Conservation (phyloP, 257 asterid species). For the Capsicum chinense region DNA sequence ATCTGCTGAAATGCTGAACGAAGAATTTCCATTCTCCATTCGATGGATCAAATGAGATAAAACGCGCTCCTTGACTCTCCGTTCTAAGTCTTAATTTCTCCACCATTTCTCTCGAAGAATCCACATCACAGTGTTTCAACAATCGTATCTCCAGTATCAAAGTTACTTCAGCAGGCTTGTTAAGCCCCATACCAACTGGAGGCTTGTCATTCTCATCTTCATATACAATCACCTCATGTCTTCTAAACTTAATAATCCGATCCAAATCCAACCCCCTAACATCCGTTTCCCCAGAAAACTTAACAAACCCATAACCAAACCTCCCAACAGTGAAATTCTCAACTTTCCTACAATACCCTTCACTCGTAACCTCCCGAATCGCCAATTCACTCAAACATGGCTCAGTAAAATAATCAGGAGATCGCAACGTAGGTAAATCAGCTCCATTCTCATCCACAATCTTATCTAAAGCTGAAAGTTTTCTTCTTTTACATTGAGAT, state of each 20-base stretch:
- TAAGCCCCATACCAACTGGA: slow-evolving; percentile 73
- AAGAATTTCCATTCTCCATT: slow-evolving; percentile 79
- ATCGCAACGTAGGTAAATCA: slow-evolving; percentile 57
- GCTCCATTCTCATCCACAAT: slow-evolving; percentile 40
- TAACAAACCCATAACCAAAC: slow-evolving; percentile 70
- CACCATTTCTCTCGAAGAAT: slow-evolving; percentile 39
- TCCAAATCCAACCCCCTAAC: slow-evolving; percentile 83
- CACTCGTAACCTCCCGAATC: slow-evolving; percentile 52
- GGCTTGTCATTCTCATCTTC: slow-evolving; percentile 83
- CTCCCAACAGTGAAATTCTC: slow-evolving; percentile 78
- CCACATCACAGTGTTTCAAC: slow-evolving; percentile 32
- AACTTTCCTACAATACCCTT: slow-evolving; percentile 86
- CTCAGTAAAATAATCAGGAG: slow-evolving; percentile 69
- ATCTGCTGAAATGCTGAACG: slow-evolving; percentile 95
- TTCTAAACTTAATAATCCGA: slow-evolving; percentile 60
- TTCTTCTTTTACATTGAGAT: slow-evolving; percentile 66
- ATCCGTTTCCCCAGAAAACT: slow-evolving; percentile 79
- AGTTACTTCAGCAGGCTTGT: slow-evolving; percentile 91
- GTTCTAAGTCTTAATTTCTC: slow-evolving; percentile 60
- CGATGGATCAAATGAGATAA: slow-evolving; percentile 66
- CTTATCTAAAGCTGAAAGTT: slow-evolving; percentile 49
- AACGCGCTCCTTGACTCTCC: slow-evolving; percentile 85
- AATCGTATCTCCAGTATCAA: slow-evolving; percentile 49
- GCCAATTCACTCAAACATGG: slow-evolving; percentile 86
- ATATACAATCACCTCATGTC: slow-evolving; percentile 70